Evolutionary conservation across 225 moss, liverwort and hornwort species (phyloP).

Genomic region (Rhytidiadelphus loreus): DNA sequence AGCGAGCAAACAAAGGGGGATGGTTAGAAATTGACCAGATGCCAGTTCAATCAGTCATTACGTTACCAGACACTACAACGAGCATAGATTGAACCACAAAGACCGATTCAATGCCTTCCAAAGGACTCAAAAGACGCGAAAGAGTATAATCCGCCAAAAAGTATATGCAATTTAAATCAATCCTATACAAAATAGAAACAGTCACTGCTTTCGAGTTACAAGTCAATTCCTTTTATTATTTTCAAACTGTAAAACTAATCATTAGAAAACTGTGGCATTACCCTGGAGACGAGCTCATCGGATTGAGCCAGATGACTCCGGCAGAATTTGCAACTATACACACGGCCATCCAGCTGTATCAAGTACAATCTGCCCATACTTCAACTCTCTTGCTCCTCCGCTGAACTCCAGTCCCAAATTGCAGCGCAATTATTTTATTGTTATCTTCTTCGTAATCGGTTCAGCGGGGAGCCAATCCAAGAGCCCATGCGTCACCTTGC

Average conservation of each 20-base stretch:
- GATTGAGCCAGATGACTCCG: constrained; percentile 82
- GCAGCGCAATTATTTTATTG: neutral
- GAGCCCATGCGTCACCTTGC: neutral
- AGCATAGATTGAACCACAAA: neutral
- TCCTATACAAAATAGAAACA: neutral
- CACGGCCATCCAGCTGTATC: constrained; percentile 85
- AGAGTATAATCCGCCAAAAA: neutral
- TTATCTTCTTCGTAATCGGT: neutral
- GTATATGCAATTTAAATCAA: neutral
- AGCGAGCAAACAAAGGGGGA: neutral
- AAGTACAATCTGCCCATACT: constrained; percentile 82
- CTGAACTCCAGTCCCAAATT: neutral
- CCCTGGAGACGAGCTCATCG: constrained; percentile 84
- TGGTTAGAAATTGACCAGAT: neutral
- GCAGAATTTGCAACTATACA: constrained; percentile 75
- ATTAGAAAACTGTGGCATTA: neutral
- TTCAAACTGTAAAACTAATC: neutral
- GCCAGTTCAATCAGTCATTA: neutral
- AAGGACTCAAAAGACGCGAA: neutral
- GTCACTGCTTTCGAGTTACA: neutral
- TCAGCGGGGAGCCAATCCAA: neutral
- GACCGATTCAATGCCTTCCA: neutral
- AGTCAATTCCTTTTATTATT: neutral
- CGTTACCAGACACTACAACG: neutral
- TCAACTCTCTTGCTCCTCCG: neutral